phyloP scores from a whole-genome alignment of 106 monocot species.

The Narthecium ossifragum region DNA sequence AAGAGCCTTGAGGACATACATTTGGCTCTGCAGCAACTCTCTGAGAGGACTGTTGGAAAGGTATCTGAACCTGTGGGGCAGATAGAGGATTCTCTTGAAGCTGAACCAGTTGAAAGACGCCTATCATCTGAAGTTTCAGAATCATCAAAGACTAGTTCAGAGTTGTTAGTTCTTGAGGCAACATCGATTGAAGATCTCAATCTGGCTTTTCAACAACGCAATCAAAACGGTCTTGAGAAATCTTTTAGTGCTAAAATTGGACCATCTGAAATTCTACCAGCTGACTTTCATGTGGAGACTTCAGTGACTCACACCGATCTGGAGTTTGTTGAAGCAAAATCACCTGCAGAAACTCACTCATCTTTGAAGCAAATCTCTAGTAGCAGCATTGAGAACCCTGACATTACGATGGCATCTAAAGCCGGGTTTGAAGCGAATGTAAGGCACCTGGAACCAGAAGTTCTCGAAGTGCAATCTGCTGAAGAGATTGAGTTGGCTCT shows the following conservation, averaged over 20 bases:
- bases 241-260: slow-evolving; percentile 8
- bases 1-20: slow-evolving; percentile 17
- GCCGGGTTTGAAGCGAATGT: slow-evolving; percentile 4
- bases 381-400: background rate
- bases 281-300: background rate
- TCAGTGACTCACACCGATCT: slow-evolving; percentile 1
- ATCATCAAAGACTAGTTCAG: slow-evolving; percentile 1
- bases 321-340: slow-evolving; percentile 17
- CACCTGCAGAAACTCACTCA: slow-evolving; percentile 17
- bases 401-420: background rate
- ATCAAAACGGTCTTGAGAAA: slow-evolving; percentile 3
- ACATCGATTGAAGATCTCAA: slow-evolving; percentile 34
- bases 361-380: slow-evolving; percentile 3
- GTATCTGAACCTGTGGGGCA: background rate
- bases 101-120: background rate
- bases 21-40: slow-evolving; percentile 6
- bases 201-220: slow-evolving; percentile 19
- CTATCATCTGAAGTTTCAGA: background rate
- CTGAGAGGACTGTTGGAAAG: background rate
- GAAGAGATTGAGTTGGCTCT: slow-evolving; percentile 11
- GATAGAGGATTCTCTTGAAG: background rate
- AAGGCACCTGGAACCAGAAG: slow-evolving; percentile 4
- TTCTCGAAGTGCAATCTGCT: slow-evolving; percentile 9
- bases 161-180: slow-evolving; percentile 24
- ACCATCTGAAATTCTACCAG: background rate